phyloP scores from a whole-genome alignment of 2,329 filamentous ascomycete genomes.

The Passalora sequoiae region DNA sequence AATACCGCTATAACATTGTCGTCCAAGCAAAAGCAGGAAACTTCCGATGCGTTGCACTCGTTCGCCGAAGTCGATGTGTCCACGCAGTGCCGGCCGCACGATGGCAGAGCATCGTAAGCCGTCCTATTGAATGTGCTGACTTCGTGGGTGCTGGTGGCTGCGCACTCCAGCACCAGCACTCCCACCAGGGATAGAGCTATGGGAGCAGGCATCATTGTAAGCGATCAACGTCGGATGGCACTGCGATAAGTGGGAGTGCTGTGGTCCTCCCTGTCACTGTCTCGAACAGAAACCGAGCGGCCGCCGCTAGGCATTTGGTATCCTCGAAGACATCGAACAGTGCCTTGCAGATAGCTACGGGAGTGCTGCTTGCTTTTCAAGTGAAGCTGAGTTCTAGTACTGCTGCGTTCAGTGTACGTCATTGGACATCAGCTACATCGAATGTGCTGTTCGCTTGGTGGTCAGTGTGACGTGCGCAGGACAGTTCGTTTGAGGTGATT shows the following conservation, averaged over 20 bases:
- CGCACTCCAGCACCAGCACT: too few species aligned
- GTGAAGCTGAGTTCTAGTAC: too few species aligned
- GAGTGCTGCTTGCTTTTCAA: too few species aligned
- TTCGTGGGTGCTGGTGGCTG: background rate
- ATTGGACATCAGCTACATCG: too few species aligned
- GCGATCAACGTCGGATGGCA: background rate
- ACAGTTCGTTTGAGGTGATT: too few species aligned
- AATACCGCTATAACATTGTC: conserved; percentile 2
- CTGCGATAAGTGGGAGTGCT: background rate
- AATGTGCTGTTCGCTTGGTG: too few species aligned
- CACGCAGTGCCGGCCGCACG: conserved; percentile 1
- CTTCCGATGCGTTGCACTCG: conserved; percentile 1
- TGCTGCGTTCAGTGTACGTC: too few species aligned
- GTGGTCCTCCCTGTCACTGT: background rate
- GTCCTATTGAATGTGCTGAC: conserved; percentile 6
- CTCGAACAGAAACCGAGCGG: background rate
- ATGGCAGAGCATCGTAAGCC: conserved; percentile 1
- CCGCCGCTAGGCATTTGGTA: background rate
- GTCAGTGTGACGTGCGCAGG: too few species aligned
- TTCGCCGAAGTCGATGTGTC: background rate
- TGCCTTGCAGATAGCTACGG: too few species aligned
- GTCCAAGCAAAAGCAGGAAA: conserved; percentile 3
- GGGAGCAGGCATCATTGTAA: too few species aligned
- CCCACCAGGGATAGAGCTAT: too few species aligned
- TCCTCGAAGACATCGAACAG: background rate